Evolutionary conservation across 768 basidiomycete genomes (phyloP).

Genomic region (Dioszegia crocea): DNA sequence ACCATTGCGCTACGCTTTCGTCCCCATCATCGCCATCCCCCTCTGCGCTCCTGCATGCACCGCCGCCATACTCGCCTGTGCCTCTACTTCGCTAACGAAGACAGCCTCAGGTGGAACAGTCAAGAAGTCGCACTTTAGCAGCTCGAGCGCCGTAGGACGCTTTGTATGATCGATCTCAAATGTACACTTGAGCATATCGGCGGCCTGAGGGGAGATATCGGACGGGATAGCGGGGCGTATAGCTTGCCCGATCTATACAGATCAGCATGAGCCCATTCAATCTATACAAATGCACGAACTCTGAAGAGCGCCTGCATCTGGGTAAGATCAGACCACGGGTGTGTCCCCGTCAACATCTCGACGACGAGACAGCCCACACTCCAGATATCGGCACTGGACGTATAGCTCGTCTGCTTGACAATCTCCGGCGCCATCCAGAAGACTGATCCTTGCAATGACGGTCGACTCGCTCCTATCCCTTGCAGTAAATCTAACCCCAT

Average conservation of each 20-base stretch:
- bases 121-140: slow-evolving; percentile 74
- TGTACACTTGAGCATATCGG: slow-evolving; percentile 79
- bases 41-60: slow-evolving; percentile 20
- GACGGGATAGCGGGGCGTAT: slow-evolving; percentile 81
- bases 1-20: background rate
- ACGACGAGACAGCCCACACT: slow-evolving; percentile 90
- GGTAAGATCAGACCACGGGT: slow-evolving; percentile 89
- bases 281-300: too few species aligned
- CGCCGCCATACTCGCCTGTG: slow-evolving; percentile 28
- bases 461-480: slow-evolving; percentile 70
- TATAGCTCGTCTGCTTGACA: slow-evolving; percentile 90
- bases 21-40: slow-evolving; percentile 24
- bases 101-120: slow-evolving; percentile 11
- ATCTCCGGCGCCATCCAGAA: slow-evolving; percentile 99
- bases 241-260: slow-evolving; percentile 78
- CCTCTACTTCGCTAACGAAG: slow-evolving; percentile 18
- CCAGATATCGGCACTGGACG: slow-evolving; percentile 92
- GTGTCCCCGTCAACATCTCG: slow-evolving; percentile 94
- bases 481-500: slow-evolving; percentile 45
- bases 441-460: slow-evolving; percentile 93
- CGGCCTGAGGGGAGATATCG: slow-evolving; percentile 84
- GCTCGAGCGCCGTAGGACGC: slow-evolving; percentile 71
- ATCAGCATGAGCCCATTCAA: background rate
- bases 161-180: slow-evolving; percentile 79
- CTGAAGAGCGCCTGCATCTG: slow-evolving; percentile 99